These are phyloP conservation scores for Homolaphlyctis polyrhiza DNA, from an alignment of 371 early-diverging fungal genomes.

Conservation along the genomic window DNA sequence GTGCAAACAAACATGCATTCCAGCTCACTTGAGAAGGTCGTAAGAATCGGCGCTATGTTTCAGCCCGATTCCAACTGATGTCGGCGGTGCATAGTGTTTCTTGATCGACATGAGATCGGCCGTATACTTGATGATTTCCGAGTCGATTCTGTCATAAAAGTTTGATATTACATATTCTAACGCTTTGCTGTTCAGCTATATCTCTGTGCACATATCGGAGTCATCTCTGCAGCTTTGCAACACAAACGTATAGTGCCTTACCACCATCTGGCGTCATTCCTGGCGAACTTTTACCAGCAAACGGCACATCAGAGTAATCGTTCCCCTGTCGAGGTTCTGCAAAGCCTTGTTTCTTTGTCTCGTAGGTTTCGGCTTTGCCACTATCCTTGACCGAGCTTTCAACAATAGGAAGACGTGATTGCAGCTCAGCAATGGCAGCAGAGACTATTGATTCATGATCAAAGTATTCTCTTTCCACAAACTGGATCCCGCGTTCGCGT, in stretches of 20 bases:
- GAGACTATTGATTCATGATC: neutral
- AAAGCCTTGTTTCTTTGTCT: too few species aligned
- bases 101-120: constrained; percentile 22
- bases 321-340: too few species aligned
- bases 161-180: neutral
- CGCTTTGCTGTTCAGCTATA: constrained; percentile 12
- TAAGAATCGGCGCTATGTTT: constrained; percentile 9
- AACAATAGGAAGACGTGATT: too few species aligned
- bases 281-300: too few species aligned
- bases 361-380: too few species aligned
- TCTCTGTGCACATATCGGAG: constrained; percentile 7
- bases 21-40: constrained; percentile 10
- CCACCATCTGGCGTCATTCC: neutral
- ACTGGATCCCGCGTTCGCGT: neutral
- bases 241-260: too few species aligned
- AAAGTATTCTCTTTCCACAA: constrained; percentile 1
- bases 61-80: constrained; percentile 19
- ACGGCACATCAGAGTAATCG: too few species aligned
- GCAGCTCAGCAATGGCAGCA: constrained; percentile 7
- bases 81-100: constrained; percentile 26
- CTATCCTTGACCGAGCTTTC: too few species aligned
- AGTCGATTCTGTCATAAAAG: constrained; percentile 10
- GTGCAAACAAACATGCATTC: neutral
- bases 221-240: too few species aligned
- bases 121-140: constrained; percentile 12